Evolutionary conservation across 805 yeast species (phyloP).

Genomic region (Torulaspora microellipsoides): DNA sequence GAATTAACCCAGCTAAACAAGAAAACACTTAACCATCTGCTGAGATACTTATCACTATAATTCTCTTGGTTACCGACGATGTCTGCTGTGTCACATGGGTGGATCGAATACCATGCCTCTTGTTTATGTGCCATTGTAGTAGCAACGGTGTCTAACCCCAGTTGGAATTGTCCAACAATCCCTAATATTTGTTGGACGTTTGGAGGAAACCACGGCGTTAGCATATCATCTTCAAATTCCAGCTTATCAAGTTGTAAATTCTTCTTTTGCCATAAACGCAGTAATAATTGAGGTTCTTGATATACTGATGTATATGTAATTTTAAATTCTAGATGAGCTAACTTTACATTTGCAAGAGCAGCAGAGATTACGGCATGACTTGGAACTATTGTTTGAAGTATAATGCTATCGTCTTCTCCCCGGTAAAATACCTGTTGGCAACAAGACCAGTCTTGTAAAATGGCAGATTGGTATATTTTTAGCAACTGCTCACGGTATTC

Average conservation of each 20-base stretch:
- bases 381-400: conserved; percentile 5
- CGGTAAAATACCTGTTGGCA: conserved; percentile 1
- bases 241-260: neutral
- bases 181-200: conserved; percentile 8
- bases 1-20: conserved; percentile 17
- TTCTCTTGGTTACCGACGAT: conserved; percentile 19
- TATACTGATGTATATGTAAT: conserved; percentile 20
- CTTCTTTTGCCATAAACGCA: conserved; percentile 18
- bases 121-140: conserved; percentile 2
- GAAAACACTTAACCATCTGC: conserved; percentile 27
- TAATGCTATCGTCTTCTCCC: conserved; percentile 1
- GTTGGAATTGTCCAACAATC: conserved; percentile 6
- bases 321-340: conserved; percentile 16
- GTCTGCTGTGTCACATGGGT: conserved; percentile 29
- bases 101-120: conserved; percentile 25
- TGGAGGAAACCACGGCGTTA: conserved; percentile 14
- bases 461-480: neutral
- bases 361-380: neutral
- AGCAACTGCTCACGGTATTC: conserved; percentile 5
- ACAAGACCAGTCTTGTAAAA: conserved; percentile 1
- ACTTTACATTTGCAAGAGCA: neutral
- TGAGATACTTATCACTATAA: conserved; percentile 15
- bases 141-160: conserved; percentile 15
- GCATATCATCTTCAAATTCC: conserved; percentile 1
- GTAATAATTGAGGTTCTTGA: conserved; percentile 23